Evolutionary conservation across 75 land plant genomes (phyloP), one percentile per base, ranked within the genome.

Genomic region (Cupressus sempervirens): DNA sequence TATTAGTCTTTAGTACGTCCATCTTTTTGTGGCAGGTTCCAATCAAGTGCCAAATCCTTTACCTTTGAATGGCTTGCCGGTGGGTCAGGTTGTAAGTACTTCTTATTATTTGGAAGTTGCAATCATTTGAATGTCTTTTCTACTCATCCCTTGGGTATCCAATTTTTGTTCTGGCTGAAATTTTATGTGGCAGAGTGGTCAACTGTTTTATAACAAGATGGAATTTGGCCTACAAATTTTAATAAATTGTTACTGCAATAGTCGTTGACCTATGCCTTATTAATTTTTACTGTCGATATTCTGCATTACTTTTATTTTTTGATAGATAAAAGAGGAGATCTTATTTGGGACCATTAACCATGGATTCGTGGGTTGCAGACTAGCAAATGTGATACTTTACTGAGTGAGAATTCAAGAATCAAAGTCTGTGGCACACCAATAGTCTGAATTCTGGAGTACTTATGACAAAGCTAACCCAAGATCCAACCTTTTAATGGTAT

Each of bases 61-160:
- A 79, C 88, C 92, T 29, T 54, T 90, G 35, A 91, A 91, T 52
- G 92, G 92, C 18, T 91, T 89, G 91, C 90, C 92, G 35, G 58
- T 90, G 34, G 84, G 88, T 32, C 90, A 88, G 82, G 83, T 86
- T 65, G 45, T 56, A 84, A 79, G 81, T 43, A 29, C 48, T 79
- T 79, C 46, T 40, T 45, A 79, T 11, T 45, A 36, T 45, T 18
- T 26, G 46, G 46, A 41, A 79, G 45, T 77, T 79, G 81, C 50
- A 41, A 41, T 79, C 81, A 26, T 45, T 23, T 79, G 40, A 7
- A 10, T 79, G 81, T 79, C 50, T 43, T 40, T 16, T 32, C 45
- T n/a, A 3, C 81, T 79, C 23, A 5, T 13, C 3, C 81, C 52
- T 50, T 48, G 50, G 10, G 8, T 48, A 9, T 48, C n/a, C 81